Percentiles rank a stretch among this genome's conserved stretches.
Evolutionary conservation across 495 filamentous ascomycete species (phyloP).

Genomic region (Gamarada debralockiae): DNA sequence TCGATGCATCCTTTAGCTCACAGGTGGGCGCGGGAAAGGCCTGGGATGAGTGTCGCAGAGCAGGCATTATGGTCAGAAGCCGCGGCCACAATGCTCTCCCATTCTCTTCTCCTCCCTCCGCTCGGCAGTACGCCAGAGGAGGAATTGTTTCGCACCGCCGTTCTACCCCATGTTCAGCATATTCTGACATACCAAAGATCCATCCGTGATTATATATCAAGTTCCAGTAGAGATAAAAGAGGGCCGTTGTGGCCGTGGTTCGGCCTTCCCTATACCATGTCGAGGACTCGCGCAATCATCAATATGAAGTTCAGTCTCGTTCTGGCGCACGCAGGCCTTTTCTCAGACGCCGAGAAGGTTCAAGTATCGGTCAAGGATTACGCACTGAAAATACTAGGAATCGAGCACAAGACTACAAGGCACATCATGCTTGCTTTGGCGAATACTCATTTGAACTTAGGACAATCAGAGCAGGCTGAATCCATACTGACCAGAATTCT

Average conservation of each 20-base stretch:
- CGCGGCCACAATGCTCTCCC: slow-evolving; percentile 3
- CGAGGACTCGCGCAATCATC: slow-evolving; percentile 1
- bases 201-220: slow-evolving; percentile 11
- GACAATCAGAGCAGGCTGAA: too few relatives aligned
- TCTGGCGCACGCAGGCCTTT: not conserved
- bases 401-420: not conserved
- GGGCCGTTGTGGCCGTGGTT: slow-evolving; percentile 22
- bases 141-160: not conserved
- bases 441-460: too few relatives aligned
- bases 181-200: slow-evolving; percentile 24
- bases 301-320: slow-evolving; percentile 4
- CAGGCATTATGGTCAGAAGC: slow-evolving; percentile 29
- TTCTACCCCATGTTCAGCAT: slow-evolving; percentile 18
- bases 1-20: slow-evolving; percentile 40
- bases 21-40: slow-evolving; percentile 34
- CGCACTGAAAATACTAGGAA: not conserved
- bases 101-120: slow-evolving; percentile 2
- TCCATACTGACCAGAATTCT: too few relatives aligned
- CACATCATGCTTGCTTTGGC: too few relatives aligned
- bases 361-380: slow-evolving; percentile 1
- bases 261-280: not conserved
- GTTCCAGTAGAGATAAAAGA: slow-evolving; percentile 26
- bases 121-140: not conserved
- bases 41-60: slow-evolving; percentile 28
- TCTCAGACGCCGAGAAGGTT: slow-evolving; percentile 1